A percentile compares a stretch with the other conserved stretches of the same genome.
These are phyloP conservation scores for Pyrenophora graminea DNA, from an alignment of 2,329 filamentous ascomycete species.

Conservation along the genomic window DNA sequence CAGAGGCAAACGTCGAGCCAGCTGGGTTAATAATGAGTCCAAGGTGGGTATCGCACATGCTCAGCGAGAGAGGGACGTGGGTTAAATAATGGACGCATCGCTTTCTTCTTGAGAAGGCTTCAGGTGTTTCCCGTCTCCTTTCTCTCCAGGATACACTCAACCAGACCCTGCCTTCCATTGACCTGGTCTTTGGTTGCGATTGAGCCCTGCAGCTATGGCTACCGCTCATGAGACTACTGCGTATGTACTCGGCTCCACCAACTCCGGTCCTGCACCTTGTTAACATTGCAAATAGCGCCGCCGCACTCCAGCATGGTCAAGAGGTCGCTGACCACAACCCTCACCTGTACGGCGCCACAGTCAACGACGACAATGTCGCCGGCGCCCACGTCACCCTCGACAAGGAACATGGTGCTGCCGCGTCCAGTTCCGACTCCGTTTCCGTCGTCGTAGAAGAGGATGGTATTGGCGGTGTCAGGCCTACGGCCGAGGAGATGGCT, in stretches of 20 bases:
- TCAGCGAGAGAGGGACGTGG: conserved; percentile 10
- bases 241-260: conserved; percentile 23
- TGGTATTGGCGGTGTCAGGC: conserved; percentile 41
- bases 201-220: conserved; percentile 25
- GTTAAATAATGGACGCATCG: conserved; percentile 34
- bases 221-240: conserved; percentile 34
- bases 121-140: conserved; percentile 19
- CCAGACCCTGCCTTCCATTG: conserved; percentile 9
- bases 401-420: conserved; percentile 15
- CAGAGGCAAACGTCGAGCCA: conserved; percentile 20
- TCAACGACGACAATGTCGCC: conserved; percentile 24
- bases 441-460: conserved; percentile 34
- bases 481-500: conserved; percentile 49
- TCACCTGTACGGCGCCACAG: conserved; percentile 35
- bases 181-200: conserved; percentile 17
- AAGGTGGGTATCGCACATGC: conserved; percentile 3
- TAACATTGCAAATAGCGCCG: conserved; percentile 27
- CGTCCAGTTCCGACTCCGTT: conserved; percentile 16
- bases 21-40: conserved; percentile 13
- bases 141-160: conserved; percentile 4
- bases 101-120: conserved; percentile 7
- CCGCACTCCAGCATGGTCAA: conserved; percentile 38
- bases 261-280: not conserved
- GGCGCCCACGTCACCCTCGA: conserved; percentile 24
- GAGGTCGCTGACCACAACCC: conserved; percentile 34